Conservation (phyloP, 2,329 filamentous ascomycete genomes). For the Neoscytalidium dimidiatum region DNA sequence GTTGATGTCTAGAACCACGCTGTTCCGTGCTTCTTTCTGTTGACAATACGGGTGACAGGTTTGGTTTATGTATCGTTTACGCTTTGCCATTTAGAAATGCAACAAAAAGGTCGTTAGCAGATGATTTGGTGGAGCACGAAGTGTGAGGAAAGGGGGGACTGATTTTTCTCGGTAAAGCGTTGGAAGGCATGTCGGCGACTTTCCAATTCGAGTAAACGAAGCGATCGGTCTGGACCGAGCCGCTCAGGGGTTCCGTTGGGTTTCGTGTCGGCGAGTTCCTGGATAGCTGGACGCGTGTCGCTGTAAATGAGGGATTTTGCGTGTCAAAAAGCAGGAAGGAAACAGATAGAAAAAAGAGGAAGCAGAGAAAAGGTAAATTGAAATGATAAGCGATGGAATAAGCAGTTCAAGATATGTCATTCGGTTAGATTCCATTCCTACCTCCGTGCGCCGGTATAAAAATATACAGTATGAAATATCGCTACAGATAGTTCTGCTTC, state of each 20-base stretch:
- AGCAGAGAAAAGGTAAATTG: too few relatives aligned
- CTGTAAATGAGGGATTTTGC: neutral
- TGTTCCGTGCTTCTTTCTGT: too few relatives aligned
- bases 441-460: constrained; percentile 2
- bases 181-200: neutral
- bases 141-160: neutral
- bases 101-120: neutral
- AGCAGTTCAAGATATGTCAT: neutral
- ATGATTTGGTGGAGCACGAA: neutral
- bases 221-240: neutral
- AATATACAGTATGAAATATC: neutral
- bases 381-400: too few relatives aligned
- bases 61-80: too few relatives aligned
- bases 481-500: neutral
- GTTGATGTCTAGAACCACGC: neutral
- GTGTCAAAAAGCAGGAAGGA: neutral
- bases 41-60: too few relatives aligned
- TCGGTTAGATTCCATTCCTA: constrained; percentile 2
- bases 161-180: neutral
- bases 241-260: neutral
- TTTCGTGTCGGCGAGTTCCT: neutral
- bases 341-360: neutral
- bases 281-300: neutral
- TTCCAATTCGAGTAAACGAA: constrained; percentile 2
- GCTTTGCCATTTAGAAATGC: too few relatives aligned